Conservation (phyloP, 768 basidiomycete genomes). For the Pleurotus ostreatus region DNA sequence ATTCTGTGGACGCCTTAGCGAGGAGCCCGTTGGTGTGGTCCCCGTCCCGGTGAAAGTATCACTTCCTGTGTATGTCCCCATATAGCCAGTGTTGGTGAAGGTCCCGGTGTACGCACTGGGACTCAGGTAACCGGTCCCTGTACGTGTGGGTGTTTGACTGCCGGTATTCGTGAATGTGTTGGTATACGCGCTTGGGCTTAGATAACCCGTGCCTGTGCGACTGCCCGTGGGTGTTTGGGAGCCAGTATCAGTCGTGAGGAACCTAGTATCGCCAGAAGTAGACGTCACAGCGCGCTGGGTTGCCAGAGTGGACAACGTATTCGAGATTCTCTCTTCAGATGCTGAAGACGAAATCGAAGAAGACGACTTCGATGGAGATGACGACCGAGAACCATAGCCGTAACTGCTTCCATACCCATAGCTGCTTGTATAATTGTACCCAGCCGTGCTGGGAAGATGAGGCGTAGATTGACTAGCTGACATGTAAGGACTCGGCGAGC, state of each 20-base stretch:
- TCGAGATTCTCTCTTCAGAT: conserved; percentile 20
- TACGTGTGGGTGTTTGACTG: conserved; percentile 7
- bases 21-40: conserved; percentile 41
- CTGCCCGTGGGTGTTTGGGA: conserved; percentile 2
- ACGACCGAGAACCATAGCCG: conserved; percentile 37
- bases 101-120: conserved; percentile 29
- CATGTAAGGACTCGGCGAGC: conserved; percentile 32
- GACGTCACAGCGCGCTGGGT: conserved; percentile 19
- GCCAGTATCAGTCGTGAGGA: conserved; percentile 14
- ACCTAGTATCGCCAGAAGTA: conserved; percentile 27
- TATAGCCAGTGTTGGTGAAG: conserved; percentile 23
- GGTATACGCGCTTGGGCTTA: conserved; percentile 30
- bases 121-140: conserved; percentile 27
- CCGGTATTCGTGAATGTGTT: conserved; percentile 33
- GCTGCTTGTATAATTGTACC: conserved; percentile 26
- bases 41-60: conserved; percentile 37
- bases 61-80: conserved; percentile 23
- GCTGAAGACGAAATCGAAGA: conserved; percentile 33
- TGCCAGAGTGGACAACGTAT: conserved; percentile 3
- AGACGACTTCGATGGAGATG: conserved; percentile 42
- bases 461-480: conserved; percentile 20
- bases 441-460: conserved; percentile 22
- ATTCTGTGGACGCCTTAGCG: conserved; percentile 58
- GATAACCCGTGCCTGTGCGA: conserved; percentile 26
- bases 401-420: conserved; percentile 18